These are phyloP conservation scores for Protomyces macrosporus DNA, from an alignment of 1,139 yeast species.

Conservation along the genomic window DNA sequence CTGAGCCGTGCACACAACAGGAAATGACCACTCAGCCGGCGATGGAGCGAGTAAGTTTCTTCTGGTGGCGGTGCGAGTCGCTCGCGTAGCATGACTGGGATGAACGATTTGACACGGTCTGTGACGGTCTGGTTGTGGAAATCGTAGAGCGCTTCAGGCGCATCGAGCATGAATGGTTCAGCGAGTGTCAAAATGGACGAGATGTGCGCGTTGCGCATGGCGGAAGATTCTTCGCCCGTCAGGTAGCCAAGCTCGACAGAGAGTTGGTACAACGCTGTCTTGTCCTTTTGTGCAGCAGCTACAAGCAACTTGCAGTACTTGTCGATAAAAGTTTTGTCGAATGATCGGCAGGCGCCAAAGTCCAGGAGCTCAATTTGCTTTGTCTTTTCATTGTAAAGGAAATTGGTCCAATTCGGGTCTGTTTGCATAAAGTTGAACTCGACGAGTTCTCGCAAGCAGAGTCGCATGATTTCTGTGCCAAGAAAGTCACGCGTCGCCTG, in stretches of 20 bases:
- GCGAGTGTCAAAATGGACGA: conserved; percentile 87
- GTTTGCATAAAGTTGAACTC: conserved; percentile 91
- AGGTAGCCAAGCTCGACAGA: conserved; percentile 77
- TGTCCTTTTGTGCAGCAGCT: conserved; percentile 69
- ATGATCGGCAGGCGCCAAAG: conserved; percentile 91
- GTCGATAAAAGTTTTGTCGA: conserved; percentile 58
- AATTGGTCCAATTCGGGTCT: conserved; percentile 99
- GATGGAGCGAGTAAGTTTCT: conserved; percentile 89
- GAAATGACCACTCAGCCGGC: conserved; percentile 92
- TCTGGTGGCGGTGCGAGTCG: conserved; percentile 97
- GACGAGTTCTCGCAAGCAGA: conserved; percentile 80
- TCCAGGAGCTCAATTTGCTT: conserved; percentile 76
- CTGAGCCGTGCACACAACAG: conserved; percentile 78
- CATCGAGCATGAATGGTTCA: conserved; percentile 69
- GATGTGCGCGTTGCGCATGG: conserved; percentile 87
- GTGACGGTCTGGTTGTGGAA: conserved; percentile 85
- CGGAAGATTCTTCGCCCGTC: conserved; percentile 56
- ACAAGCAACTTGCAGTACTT: conserved; percentile 69
- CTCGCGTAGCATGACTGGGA: conserved; percentile 82
- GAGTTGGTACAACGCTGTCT: conserved; percentile 56
- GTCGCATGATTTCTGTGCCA: conserved; percentile 78
- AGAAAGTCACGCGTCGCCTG: conserved; percentile 49
- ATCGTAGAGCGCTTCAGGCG: conserved; percentile 49
- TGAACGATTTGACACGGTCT: conserved; percentile 80
- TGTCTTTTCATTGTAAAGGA: conserved; percentile 52